Evolutionary conservation across 148 eudicot species (phyloP).

Genomic region (Agrostemma githago): DNA sequence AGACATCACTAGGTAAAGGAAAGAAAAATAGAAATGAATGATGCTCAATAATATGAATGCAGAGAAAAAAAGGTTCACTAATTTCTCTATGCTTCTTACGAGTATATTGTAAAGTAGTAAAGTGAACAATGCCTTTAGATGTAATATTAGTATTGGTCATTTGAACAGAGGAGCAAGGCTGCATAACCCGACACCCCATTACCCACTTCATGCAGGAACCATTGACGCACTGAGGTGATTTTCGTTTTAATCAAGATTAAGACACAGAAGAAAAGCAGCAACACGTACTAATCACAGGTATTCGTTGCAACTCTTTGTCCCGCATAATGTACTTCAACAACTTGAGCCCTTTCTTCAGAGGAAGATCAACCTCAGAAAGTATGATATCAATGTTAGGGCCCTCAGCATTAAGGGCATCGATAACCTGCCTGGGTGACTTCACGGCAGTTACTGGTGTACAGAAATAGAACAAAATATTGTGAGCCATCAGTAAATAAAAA

Average conservation of each 20-base stretch:
- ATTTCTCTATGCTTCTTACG: background rate
- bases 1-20: conserved; percentile 72
- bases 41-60: conserved; percentile 5
- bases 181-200: background rate
- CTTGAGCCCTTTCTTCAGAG: conserved; percentile 84
- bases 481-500: conserved; percentile 1
- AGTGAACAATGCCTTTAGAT: background rate
- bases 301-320: conserved; percentile 75
- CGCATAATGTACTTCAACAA: conserved; percentile 86
- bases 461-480: conserved; percentile 9
- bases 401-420: conserved; percentile 94
- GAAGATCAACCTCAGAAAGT: conserved; percentile 95
- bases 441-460: conserved; percentile 67
- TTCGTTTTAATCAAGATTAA: background rate
- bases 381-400: conserved; percentile 90
- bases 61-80: background rate
- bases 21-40: conserved; percentile 10
- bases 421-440: conserved; percentile 92
- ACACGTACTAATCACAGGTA: conserved; percentile 89
- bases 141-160: background rate
- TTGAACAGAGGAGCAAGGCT: background rate
- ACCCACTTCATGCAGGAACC: background rate
- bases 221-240: background rate
- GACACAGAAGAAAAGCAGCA: conserved; percentile 13
- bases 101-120: background rate